A percentile compares a stretch with the other conserved stretches of the same genome.
Evolutionary conservation across 768 basidiomycete genomes (phyloP).

Genomic region (Strobilomyces dryophilus): DNA sequence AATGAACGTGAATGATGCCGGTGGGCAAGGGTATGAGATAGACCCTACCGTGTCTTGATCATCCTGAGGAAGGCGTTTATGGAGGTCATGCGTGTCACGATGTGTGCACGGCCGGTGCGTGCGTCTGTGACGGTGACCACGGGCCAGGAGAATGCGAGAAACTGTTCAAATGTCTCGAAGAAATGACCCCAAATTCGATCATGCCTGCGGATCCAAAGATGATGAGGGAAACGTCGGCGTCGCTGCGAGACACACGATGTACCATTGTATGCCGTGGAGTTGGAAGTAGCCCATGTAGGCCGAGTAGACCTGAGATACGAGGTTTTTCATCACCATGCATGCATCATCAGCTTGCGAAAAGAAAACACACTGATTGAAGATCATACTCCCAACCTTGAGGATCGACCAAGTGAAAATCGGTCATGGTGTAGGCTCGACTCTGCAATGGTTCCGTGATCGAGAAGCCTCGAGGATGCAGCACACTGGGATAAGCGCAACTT

Average conservation of each 20-base stretch:
- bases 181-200: slow-evolving; percentile 77
- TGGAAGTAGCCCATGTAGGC: slow-evolving; percentile 82
- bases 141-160: slow-evolving; percentile 81
- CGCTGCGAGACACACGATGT: neutral
- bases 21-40: neutral
- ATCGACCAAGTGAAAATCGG: slow-evolving; percentile 70
- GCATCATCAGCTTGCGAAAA: neutral
- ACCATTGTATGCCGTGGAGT: slow-evolving; percentile 66
- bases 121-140: slow-evolving; percentile 72
- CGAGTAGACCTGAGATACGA: slow-evolving; percentile 50
- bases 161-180: slow-evolving; percentile 76
- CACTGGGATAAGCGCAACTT: neutral
- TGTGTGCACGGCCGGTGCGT: slow-evolving; percentile 68
- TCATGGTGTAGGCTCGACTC: slow-evolving; percentile 34
- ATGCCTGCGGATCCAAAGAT: slow-evolving; percentile 44
- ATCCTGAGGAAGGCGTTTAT: slow-evolving; percentile 77
- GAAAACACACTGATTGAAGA: slow-evolving; percentile 60
- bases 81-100: slow-evolving; percentile 71
- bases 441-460: neutral
- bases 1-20: neutral
- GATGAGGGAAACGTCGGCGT: neutral
- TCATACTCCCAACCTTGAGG: slow-evolving; percentile 79
- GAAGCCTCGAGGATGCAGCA: neutral
- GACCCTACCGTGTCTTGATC: slow-evolving; percentile 68
- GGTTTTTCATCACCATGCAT: neutral